Base-by-base conservation (phyloP, 352 stramenopile species). In the Phytophthora quininea region DNA sequence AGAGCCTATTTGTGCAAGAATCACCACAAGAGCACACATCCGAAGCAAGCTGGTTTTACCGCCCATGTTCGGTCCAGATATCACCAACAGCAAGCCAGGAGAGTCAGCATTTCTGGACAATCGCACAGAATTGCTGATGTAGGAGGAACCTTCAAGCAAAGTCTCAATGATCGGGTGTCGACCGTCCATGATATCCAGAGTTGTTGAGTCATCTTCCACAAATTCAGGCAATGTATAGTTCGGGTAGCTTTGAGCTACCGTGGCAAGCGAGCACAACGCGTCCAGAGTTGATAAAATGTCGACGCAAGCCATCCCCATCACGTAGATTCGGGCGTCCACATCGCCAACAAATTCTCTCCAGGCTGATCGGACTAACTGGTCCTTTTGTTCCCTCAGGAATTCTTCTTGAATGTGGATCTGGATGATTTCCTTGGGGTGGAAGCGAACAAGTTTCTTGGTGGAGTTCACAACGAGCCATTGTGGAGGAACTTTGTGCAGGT, bases 61-160 rank as follows among this genome's bases (percentile, higher is more conserved):
- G 9, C 87, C 84, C 87, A 94, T 92, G 69, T 95, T 96, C 3
- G 89, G 87, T 3, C 89, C 89, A 1, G 89, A 95, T 19, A 96
- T 70, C n/a, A 88, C 64, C 42, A 82, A n/a, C 31, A 74, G 58
- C 0, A 58, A 62, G 7, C 67, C 74, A 27, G 57, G 51, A 1
- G 27, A 62, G 0, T 46, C 56, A 3, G 14, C 24, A 11, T 24
- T 59, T 37, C 69, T 74, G 6, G 27, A 52, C 43, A 82, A 67
- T 9, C 43, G 29, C 8, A 82, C 54, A 10, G 62, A 80, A 40
- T 81, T 84, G 49, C 62, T 69, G n/a, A 81, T 82, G 55, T 74
- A 84, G 6, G 61, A 69, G 1, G 64, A 52, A 24, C 67, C 74
- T 35, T 66, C 57, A 6, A 85, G 45, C 30, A 79, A 35, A 42